These are phyloP conservation scores for Fusarium armeniacum DNA, from an alignment of 2,329 filamentous ascomycete species.

Conservation along the genomic window DNA sequence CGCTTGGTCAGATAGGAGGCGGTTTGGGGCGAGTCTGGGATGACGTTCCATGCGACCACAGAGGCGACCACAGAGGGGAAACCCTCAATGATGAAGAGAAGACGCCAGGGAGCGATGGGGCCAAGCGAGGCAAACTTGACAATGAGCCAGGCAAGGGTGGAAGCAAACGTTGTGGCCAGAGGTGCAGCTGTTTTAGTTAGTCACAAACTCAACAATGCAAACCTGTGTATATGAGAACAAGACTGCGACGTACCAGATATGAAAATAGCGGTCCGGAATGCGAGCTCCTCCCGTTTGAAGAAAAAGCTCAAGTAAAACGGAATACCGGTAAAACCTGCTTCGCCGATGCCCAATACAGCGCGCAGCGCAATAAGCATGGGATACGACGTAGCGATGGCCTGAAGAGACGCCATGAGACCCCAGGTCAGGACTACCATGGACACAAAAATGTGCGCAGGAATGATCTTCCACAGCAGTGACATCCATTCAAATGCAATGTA, in stretches of 20 bases:
- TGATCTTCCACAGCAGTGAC: constrained; percentile 71
- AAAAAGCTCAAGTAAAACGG: constrained; percentile 76
- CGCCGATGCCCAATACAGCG: constrained; percentile 71
- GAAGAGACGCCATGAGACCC: constrained; percentile 83
- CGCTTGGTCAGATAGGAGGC: constrained; percentile 73
- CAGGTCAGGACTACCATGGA: constrained; percentile 78
- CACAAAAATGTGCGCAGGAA: constrained; percentile 73
- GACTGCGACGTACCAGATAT: constrained; percentile 71
- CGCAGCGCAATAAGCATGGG: constrained; percentile 69
- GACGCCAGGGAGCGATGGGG: constrained; percentile 86
- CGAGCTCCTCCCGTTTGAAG: constrained; percentile 78
- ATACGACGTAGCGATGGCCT: constrained; percentile 75
- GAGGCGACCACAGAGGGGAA: constrained; percentile 85
- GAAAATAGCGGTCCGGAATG: constrained; percentile 87
- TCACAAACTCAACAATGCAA: background rate
- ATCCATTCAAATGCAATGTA: constrained; percentile 77
- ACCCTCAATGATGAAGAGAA: constrained; percentile 86
- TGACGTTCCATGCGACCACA: constrained; percentile 78
- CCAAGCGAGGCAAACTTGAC: constrained; percentile 74
- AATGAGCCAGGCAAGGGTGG: constrained; percentile 83
- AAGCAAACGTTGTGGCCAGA: constrained; percentile 83
- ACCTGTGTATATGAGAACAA: constrained; percentile 43
- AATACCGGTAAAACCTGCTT: constrained; percentile 75
- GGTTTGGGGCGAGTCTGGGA: constrained; percentile 81
- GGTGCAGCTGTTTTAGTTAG: constrained; percentile 76